A percentile compares a stretch with the other conserved stretches of the same genome.
These are phyloP conservation scores for Wickerhamiella infanticola DNA, from an alignment of 1,139 yeast species.

Conservation along the genomic window DNA sequence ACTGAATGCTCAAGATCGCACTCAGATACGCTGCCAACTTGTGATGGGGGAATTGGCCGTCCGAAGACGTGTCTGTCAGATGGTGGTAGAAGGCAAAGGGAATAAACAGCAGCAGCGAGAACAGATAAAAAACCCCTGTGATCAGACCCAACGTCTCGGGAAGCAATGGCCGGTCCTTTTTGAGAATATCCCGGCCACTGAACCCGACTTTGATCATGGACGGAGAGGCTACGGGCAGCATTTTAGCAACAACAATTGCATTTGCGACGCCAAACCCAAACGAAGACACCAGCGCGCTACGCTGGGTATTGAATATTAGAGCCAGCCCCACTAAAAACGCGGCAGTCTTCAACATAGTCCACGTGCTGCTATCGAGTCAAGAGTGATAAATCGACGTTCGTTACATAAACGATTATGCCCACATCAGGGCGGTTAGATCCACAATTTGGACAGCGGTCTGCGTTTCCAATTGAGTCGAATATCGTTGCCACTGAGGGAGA, in stretches of 20 bases:
- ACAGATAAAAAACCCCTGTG: constrained; percentile 64
- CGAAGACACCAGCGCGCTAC: constrained; percentile 8
- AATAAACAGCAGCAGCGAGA: constrained; percentile 68
- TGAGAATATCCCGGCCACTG: constrained; percentile 70
- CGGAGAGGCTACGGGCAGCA: constrained; percentile 25
- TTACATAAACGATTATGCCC: not conserved
- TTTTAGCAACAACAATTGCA: constrained; percentile 5
- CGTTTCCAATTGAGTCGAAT: constrained; percentile 24
- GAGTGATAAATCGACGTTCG: not conserved
- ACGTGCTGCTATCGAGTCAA: not conserved
- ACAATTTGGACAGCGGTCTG: constrained; percentile 28
- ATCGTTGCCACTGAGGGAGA: constrained; percentile 4
- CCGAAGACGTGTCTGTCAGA: constrained; percentile 31
- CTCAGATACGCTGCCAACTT: constrained; percentile 75
- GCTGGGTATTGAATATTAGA: constrained; percentile 9
- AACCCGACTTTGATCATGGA: constrained; percentile 66
- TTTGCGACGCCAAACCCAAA: constrained; percentile 9
- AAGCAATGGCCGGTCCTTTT: constrained; percentile 49
- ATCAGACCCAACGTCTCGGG: constrained; percentile 91
- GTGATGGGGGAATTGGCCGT: constrained; percentile 57
- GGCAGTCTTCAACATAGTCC: not conserved
- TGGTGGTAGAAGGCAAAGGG: constrained; percentile 82
- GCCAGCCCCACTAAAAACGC: constrained; percentile 13
- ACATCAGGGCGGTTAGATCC: constrained; percentile 23
- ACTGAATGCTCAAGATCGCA: constrained; percentile 67